Conservation (phyloP, 2,329 filamentous ascomycete genomes). For the Plectosphaerella sp. region DNA sequence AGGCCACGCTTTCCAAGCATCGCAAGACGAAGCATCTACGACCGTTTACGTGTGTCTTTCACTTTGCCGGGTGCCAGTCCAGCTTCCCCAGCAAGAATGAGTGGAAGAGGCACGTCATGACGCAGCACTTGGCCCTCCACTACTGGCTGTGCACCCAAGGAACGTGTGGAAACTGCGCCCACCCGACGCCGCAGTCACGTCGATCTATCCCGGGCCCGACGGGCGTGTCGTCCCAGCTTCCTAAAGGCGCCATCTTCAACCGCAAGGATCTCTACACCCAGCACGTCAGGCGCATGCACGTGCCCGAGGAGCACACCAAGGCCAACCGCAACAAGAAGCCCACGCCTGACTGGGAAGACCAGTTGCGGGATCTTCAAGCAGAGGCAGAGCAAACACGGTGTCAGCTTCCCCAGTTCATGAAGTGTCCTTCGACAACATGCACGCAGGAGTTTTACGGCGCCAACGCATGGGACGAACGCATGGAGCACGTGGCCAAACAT, state of each 20-base stretch:
- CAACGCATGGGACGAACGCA: conserved; percentile 71
- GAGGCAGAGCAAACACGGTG: conserved; percentile 60
- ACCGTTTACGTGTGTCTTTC: conserved; percentile 73
- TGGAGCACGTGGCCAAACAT: conserved; percentile 85
- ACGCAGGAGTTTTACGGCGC: conserved; percentile 51
- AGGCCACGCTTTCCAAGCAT: conserved; percentile 40
- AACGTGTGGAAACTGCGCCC: conserved; percentile 36
- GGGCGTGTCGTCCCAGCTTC: conserved; percentile 20
- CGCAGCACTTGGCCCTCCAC: conserved; percentile 71
- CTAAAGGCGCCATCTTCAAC: conserved; percentile 69
- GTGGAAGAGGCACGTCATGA: conserved; percentile 85
- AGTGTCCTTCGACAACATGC: conserved; percentile 62
- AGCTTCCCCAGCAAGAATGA: conserved; percentile 84
- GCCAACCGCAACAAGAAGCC: conserved; percentile 30
- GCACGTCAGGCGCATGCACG: conserved; percentile 83
- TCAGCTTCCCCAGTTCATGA: conserved; percentile 53
- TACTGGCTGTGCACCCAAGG: conserved; percentile 75
- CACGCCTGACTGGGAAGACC: conserved; percentile 41
- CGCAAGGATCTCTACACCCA: conserved; percentile 90
- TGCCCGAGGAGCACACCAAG: conserved; percentile 39
- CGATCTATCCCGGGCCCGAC: not conserved
- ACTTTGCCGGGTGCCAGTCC: conserved; percentile 68
- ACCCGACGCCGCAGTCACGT: conserved; percentile 9
- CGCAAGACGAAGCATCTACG: conserved; percentile 50
- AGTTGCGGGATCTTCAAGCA: conserved; percentile 50